Conservation (phyloP, 2,329 filamentous ascomycete species). For the Clonostachys rosea region DNA sequence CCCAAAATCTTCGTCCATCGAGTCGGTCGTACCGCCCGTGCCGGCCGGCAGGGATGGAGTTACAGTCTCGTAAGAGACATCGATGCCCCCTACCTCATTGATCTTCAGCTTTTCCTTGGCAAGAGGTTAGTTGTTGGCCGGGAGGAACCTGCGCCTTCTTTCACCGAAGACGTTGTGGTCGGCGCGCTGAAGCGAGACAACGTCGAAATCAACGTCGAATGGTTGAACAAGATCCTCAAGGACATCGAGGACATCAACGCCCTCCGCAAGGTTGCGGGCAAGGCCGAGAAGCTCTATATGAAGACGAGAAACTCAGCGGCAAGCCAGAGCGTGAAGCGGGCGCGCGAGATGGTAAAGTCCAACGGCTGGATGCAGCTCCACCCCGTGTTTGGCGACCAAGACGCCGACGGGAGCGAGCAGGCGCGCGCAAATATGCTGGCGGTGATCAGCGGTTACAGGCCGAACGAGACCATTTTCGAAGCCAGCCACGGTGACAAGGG, state of each 20-base stretch:
- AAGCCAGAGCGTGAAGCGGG: slow-evolving; percentile 80
- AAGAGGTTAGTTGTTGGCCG: slow-evolving; percentile 75
- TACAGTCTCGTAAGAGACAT: slow-evolving; percentile 87
- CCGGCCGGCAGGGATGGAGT: slow-evolving; percentile 88
- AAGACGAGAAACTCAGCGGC: slow-evolving; percentile 88
- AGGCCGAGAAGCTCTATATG: slow-evolving; percentile 91
- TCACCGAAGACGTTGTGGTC: slow-evolving; percentile 77
- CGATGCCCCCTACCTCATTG: slow-evolving; percentile 87
- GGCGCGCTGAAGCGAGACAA: slow-evolving; percentile 70
- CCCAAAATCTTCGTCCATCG: slow-evolving; percentile 96
- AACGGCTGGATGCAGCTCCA: slow-evolving; percentile 72
- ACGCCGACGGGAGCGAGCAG: slow-evolving; percentile 60
- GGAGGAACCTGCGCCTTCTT: slow-evolving; percentile 59
- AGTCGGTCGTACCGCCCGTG: slow-evolving; percentile 92
- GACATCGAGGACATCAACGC: slow-evolving; percentile 70
- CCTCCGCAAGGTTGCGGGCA: slow-evolving; percentile 69
- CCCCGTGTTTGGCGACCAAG: slow-evolving; percentile 71
- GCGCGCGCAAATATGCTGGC: slow-evolving; percentile 84
- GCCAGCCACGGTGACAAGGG: slow-evolving; percentile 73
- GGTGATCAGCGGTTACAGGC: slow-evolving; percentile 81
- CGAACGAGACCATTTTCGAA: slow-evolving; percentile 95
- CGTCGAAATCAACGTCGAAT: slow-evolving; percentile 74
- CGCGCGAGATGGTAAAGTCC: slow-evolving; percentile 70
- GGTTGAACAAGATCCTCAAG: slow-evolving; percentile 72
- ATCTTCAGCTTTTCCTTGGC: slow-evolving; percentile 92